These are phyloP conservation scores for Wickerhamomyces hampshirensis DNA, from an alignment of 805 yeast genomes.

Conservation along the genomic window DNA sequence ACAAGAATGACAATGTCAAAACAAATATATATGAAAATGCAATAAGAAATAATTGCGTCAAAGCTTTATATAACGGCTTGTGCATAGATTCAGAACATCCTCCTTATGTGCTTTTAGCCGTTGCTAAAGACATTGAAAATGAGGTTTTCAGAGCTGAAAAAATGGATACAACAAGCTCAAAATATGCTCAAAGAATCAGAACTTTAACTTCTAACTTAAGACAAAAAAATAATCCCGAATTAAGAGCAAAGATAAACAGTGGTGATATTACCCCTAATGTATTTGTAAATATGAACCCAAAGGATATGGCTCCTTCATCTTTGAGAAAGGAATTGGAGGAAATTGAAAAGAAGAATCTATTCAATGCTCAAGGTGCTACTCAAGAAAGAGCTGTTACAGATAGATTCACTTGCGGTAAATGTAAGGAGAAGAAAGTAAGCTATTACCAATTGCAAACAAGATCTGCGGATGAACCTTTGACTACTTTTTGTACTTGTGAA, in stretches of 20 bases:
- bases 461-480: conserved; percentile 97
- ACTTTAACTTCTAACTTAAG: conserved; percentile 83
- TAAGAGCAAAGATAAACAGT: conserved; percentile 61
- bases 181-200: conserved; percentile 78
- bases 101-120: conserved; percentile 53
- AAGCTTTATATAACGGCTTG: conserved; percentile 82
- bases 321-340: conserved; percentile 81
- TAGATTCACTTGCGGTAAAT: conserved; percentile 94
- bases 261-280: conserved; percentile 64
- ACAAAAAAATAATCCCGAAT: conserved; percentile 83
- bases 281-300: conserved; percentile 80
- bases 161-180: conserved; percentile 43
- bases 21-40: conserved; percentile 65
- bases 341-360: conserved; percentile 81
- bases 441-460: conserved; percentile 97
- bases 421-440: conserved; percentile 95
- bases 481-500: conserved; percentile 97
- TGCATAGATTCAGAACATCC: conserved; percentile 71
- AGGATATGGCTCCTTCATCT: conserved; percentile 92
- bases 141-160: conserved; percentile 63
- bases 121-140: conserved; percentile 68
- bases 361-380: conserved; percentile 96
- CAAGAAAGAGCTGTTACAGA: conserved; percentile 95
- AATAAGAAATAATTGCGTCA: conserved; percentile 79
- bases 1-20: conserved; percentile 75